Evolutionary conservation across 2,329 filamentous ascomycete species (phyloP).

Genomic region (Ophioceras dolichostomum): DNA sequence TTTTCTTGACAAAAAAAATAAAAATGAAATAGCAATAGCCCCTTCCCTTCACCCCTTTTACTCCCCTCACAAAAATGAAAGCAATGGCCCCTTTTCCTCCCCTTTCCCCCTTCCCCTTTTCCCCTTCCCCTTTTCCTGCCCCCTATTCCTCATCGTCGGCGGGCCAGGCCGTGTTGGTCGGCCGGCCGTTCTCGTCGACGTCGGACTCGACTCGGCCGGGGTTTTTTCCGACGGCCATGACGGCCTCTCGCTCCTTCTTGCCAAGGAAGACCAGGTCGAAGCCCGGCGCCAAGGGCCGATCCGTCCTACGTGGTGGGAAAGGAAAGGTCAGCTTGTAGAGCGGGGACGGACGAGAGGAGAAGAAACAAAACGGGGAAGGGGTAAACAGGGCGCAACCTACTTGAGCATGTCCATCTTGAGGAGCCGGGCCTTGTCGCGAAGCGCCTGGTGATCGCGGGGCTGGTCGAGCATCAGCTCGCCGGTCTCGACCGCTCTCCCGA

Average conservation of each 20-base stretch:
- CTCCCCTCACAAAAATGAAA: too few species aligned
- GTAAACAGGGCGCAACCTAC: slow-evolving; percentile 12
- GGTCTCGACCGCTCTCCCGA: slow-evolving; percentile 17
- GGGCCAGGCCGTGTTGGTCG: slow-evolving; percentile 21
- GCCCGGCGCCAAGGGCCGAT: slow-evolving; percentile 28
- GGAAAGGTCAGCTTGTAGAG: background rate
- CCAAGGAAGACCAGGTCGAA: slow-evolving; percentile 39
- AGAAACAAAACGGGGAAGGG: background rate
- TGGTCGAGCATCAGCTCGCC: slow-evolving; percentile 24
- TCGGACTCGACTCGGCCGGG: slow-evolving; percentile 34
- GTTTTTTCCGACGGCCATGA: slow-evolving; percentile 32
- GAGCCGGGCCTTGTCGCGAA: slow-evolving; percentile 46
- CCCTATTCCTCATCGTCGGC: too few species aligned
- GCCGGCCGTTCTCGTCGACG: slow-evolving; percentile 18
- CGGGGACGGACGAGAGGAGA: background rate
- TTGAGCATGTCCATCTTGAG: slow-evolving; percentile 40
- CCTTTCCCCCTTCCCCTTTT: too few species aligned
- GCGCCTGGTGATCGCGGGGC: slow-evolving; percentile 38
- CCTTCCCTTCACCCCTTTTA: too few species aligned
- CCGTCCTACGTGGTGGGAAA: slow-evolving; percentile 15
- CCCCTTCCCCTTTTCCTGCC: too few species aligned
- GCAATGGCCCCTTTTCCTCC: too few species aligned
- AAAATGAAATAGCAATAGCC: too few species aligned
- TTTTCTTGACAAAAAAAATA: too few species aligned
- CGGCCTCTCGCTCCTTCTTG: slow-evolving; percentile 31